phyloP scores from a whole-genome alignment of 768 basidiomycete genomes.

The Rossbeevera mucosa region DNA sequence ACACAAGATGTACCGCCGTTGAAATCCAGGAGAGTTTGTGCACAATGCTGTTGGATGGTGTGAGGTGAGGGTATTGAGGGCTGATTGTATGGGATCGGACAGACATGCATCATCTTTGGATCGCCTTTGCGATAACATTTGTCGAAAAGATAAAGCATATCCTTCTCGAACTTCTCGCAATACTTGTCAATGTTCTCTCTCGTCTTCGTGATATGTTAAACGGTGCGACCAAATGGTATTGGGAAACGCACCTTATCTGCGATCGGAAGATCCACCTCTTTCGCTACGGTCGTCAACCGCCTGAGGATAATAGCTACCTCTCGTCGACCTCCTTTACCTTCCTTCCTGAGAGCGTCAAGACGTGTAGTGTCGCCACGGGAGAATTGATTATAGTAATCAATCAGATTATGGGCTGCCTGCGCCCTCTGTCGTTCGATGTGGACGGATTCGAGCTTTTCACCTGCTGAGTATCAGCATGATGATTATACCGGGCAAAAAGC shows the following conservation, averaged over 20 bases:
- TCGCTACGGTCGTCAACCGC: slow-evolving; percentile 81
- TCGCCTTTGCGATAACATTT: slow-evolving; percentile 94
- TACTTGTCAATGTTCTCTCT: slow-evolving; percentile 92
- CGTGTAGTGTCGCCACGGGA: slow-evolving; percentile 72
- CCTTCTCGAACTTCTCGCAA: slow-evolving; percentile 98
- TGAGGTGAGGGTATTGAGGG: slow-evolving; percentile 7
- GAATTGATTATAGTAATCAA: slow-evolving; percentile 92
- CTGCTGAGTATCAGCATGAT: slow-evolving; percentile 35
- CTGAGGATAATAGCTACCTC: slow-evolving; percentile 86
- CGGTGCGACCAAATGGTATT: neutral
- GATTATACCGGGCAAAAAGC: neutral
- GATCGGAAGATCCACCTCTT: slow-evolving; percentile 84
- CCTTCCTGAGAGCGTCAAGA: slow-evolving; percentile 75
- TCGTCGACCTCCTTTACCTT: slow-evolving; percentile 82
- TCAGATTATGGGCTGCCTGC: slow-evolving; percentile 89
- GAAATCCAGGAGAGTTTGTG: slow-evolving; percentile 93
- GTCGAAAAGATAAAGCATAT: slow-evolving; percentile 95
- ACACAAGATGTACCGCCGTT: slow-evolving; percentile 97
- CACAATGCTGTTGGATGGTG: slow-evolving; percentile 73
- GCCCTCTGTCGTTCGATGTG: slow-evolving; percentile 90
- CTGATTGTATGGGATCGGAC: slow-evolving; percentile 24
- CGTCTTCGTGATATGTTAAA: slow-evolving; percentile 45
- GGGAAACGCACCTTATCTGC: slow-evolving; percentile 63
- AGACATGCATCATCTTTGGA: slow-evolving; percentile 98
- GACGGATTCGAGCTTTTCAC: slow-evolving; percentile 93